Evolutionary conservation across 2,329 filamentous ascomycete species (phyloP), one percentile per base, ranked within the genome.

Genomic region (Trichoderma arundinaceum): DNA sequence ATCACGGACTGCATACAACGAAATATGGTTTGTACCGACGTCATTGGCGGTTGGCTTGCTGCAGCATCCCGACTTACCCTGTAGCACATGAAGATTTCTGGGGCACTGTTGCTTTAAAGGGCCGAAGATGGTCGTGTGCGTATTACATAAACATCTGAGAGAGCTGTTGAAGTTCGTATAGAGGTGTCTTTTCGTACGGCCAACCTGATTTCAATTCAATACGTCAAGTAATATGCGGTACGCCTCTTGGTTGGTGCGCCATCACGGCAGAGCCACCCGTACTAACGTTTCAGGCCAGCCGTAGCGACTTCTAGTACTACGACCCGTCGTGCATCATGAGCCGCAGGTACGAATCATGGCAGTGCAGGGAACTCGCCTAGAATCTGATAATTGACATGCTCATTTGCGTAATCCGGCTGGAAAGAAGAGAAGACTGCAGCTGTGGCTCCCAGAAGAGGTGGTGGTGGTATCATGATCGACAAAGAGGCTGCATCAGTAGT

Each of bases 251-350:
- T 57, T 28, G 10, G 12, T 33, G 32, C 22, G 43, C 41, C 33
- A n/a, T 48, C 15, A 15, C 13, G 32, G 22, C 12, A 52, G 19
- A 61, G 48, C 48, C 10, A 41, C 48, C 33, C 39, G 32, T 59
- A 13, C 48, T 44, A 53, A 35, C 12, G 59, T 62, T 62, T 53
- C 48, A 62, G 59, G 35, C 48, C 59, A 44, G 38, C 35, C 5
- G 22, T 44, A 44, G 54, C 39, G 19, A 57, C 22, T 3, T 10
- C 8, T 32, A 51, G 46, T 35, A 49, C 17, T 51, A 28, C 46
- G 12, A 28, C 3, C 32, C n/a, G 52, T 17, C 35, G 41, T 43
- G 53, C 53, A 57, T 5, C n/a, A 43, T 39, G 28, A 17, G 15
- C 41, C 39, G 39, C 15, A 22, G 35, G 22, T 32, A 49, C 46